Percentiles rank a stretch among this genome's conserved stretches.
phyloP scores from a whole-genome alignment of 306 rosid genomes.

The Rosa multiflora region DNA sequence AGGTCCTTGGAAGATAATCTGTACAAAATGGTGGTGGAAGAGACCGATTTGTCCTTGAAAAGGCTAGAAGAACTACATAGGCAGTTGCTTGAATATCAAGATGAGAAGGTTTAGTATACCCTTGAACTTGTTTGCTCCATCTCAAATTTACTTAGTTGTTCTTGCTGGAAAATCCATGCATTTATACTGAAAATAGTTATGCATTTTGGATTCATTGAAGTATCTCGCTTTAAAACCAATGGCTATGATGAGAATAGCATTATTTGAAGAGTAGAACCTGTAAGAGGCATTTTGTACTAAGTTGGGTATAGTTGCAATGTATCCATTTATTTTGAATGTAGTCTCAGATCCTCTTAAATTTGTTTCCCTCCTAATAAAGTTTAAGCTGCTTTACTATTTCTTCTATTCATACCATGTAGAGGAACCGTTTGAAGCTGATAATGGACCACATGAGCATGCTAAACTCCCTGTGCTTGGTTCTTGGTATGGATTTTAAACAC shows the following conservation, averaged over 20 bases:
- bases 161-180: neutral
- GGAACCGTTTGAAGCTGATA: conserved; percentile 45
- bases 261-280: neutral
- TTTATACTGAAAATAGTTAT: neutral
- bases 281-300: neutral
- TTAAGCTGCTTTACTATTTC: neutral
- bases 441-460: too few species aligned
- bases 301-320: conserved; percentile 4
- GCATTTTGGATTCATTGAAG: neutral
- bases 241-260: neutral
- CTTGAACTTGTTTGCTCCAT: neutral
- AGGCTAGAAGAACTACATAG: conserved; percentile 45
- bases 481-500: too few species aligned
- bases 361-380: neutral
- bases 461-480: too few species aligned
- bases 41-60: conserved; percentile 56
- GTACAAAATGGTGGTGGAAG: conserved; percentile 37
- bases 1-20: conserved; percentile 29
- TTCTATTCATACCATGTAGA: conserved; percentile 34
- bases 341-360: neutral
- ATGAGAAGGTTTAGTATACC: conserved; percentile 57
- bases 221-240: neutral
- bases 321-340: neutral
- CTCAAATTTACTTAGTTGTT: neutral
- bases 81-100: conserved; percentile 40